Evolutionary conservation across 768 basidiomycete species (phyloP).

Genomic region (Psilocybe azurescens): DNA sequence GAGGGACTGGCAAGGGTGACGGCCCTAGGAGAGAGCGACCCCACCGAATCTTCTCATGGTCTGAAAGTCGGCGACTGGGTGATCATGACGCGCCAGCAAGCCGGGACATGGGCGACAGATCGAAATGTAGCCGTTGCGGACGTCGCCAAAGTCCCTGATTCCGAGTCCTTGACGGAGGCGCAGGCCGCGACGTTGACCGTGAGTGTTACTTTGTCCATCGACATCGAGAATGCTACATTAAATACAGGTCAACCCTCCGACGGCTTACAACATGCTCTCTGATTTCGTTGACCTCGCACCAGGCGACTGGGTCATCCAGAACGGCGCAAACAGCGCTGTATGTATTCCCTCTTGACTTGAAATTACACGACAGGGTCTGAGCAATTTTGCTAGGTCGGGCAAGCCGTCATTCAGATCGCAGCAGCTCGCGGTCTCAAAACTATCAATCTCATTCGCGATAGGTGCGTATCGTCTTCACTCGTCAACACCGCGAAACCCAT

Average conservation of each 20-base stretch:
- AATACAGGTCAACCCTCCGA: constrained; percentile 77
- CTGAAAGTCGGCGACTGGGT: constrained; percentile 68
- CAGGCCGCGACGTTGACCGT: constrained; percentile 82
- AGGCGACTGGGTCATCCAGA: constrained; percentile 86
- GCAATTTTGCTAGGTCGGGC: constrained; percentile 62
- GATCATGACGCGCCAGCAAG: constrained; percentile 67
- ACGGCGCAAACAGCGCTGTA: constrained; percentile 86
- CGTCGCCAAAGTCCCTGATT: constrained; percentile 62
- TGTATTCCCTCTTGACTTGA: constrained; percentile 26
- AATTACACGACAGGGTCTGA: background rate
- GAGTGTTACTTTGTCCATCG: constrained; percentile 22
- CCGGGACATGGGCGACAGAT: constrained; percentile 77
- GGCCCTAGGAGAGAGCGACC: constrained; percentile 61
- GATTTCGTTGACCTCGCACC: constrained; percentile 66
- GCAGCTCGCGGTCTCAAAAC: constrained; percentile 71
- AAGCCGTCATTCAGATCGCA: constrained; percentile 89
- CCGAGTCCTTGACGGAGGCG: constrained; percentile 53
- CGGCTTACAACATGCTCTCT: constrained; percentile 83
- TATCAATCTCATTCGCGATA: constrained; percentile 79
- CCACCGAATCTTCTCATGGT: constrained; percentile 34
- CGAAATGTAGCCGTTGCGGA: constrained; percentile 59
- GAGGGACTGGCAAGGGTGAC: constrained; percentile 76
- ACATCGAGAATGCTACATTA: background rate
- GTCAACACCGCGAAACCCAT: background rate
- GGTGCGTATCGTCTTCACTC: constrained; percentile 41